phyloP scores from a whole-genome alignment of 2,329 filamentous ascomycete genomes.

The Rhytidhysteron rufulum region DNA sequence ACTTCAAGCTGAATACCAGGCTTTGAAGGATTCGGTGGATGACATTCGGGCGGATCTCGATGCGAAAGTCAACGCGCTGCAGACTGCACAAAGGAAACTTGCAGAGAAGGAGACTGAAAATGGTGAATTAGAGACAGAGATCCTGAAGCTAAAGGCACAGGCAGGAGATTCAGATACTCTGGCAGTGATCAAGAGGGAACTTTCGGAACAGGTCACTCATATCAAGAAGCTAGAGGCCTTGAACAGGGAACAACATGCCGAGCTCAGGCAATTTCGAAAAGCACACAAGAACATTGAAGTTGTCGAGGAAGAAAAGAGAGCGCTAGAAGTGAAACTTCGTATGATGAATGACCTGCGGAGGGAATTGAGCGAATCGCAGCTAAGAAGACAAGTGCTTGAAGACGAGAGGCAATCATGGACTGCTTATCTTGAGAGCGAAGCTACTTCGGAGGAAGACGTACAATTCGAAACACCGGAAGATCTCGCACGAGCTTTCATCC shows the following conservation, averaged over 20 bases:
- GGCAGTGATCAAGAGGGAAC: conserved; percentile 77
- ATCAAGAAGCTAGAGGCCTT: conserved; percentile 78
- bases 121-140: conserved; percentile 74
- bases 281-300: conserved; percentile 84
- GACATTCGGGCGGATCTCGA: conserved; percentile 59
- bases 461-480: conserved; percentile 87
- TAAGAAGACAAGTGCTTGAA: conserved; percentile 82
- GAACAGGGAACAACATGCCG: conserved; percentile 73
- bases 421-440: conserved; percentile 71
- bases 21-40: conserved; percentile 55
- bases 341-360: conserved; percentile 69
- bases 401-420: conserved; percentile 87
- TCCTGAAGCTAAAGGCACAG: conserved; percentile 79
- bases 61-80: conserved; percentile 54
- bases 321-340: conserved; percentile 72
- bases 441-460: conserved; percentile 54
- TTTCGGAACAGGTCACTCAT: conserved; percentile 88
- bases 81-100: conserved; percentile 63
- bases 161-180: conserved; percentile 84
- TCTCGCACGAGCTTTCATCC: conserved; percentile 77
- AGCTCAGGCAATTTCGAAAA: conserved; percentile 78
- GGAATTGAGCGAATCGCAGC: conserved; percentile 72
- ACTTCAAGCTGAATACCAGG: conserved; percentile 57
- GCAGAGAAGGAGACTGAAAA: conserved; percentile 66
- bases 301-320: conserved; percentile 90